Conservation (phyloP, 805 yeast genomes). For the Ogataea sp. region DNA sequence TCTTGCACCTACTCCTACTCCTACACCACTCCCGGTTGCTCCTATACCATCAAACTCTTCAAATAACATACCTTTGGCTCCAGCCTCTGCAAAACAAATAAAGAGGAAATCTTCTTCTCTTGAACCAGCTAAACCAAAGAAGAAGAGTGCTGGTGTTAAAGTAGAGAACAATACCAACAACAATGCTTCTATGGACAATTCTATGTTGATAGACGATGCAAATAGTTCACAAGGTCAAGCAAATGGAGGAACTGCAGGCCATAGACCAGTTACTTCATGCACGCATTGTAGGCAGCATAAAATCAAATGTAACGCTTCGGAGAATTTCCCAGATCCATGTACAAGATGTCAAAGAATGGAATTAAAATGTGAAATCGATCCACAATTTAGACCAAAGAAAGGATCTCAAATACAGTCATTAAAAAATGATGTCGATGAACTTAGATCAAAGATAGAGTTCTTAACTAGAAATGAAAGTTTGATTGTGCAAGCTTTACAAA, state of each 20-base stretch:
- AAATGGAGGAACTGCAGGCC: slow-evolving; percentile 42
- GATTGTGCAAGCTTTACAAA: slow-evolving; percentile 54
- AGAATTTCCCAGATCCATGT: slow-evolving; percentile 74
- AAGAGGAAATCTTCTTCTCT: background rate
- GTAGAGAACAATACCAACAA: background rate
- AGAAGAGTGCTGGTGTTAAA: slow-evolving; percentile 2
- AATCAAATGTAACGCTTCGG: slow-evolving; percentile 86
- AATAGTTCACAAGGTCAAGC: background rate
- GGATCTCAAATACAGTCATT: slow-evolving; percentile 84
- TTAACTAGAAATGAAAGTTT: slow-evolving; percentile 58
- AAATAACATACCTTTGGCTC: background rate
- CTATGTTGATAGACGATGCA: background rate
- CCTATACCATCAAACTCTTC: too few relatives aligned
- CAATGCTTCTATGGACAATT: too few relatives aligned
- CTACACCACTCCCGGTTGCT: too few relatives aligned
- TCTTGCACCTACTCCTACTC: too few relatives aligned
- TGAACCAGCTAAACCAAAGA: slow-evolving; percentile 2
- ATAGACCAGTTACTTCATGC: slow-evolving; percentile 87
- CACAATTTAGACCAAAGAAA: slow-evolving; percentile 83
- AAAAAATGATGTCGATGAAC: slow-evolving; percentile 77
- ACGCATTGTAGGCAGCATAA: slow-evolving; percentile 94
- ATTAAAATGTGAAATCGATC: slow-evolving; percentile 80
- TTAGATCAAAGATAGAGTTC: slow-evolving; percentile 64
- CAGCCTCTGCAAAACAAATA: background rate
- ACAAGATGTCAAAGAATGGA: slow-evolving; percentile 76